Evolutionary conservation across 345 rosid genomes (phyloP), one percentile per base, ranked within the genome.

Genomic region (Murraya koenigii): DNA sequence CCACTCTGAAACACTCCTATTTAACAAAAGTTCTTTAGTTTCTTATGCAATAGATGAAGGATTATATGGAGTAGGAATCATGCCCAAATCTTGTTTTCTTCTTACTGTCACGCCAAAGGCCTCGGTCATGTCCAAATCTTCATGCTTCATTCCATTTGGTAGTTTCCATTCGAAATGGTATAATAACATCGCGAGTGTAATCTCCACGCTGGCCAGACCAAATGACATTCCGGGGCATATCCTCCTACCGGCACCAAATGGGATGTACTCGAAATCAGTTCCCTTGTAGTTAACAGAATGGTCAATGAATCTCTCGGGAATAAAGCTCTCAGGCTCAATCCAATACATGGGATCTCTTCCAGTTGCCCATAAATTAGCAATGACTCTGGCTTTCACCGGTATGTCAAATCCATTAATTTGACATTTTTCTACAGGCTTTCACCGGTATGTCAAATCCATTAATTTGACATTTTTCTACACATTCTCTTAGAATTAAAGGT

Each of bases 91-190:
- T 2, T 75, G 8, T 55, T 71, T 75, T 76, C 80, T 80, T 76
- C 71, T 39, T 0, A 82, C 76, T 2, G 87, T 54, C 6, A 76
- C 13, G 3, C 80, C 89, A 10, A 82, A 80, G 20, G 20, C 36
- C 84, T 84, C 87, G 1, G 80, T 69, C 90, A 86, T 86, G 79
- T 87, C 88, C 61, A 87, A 71, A 13, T 84, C 82, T 13, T 83
- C 77, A 11, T 32, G 35, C 67, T 1, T 71, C 78, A 72, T 44
- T 28, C 77, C 86, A 5, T 69, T 62, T 4, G 86, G 85, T 0
- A 85, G 79, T 10, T 80, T 75, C 92, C 92, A 89, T 15, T 83
- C 86, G 60, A 80, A 83, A 71, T 77, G 77, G 23, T 70, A 83
- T 5, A 83, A 60, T 1, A 80, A 25, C 23, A 56, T 36, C 1